Evolutionary conservation across 768 basidiomycete genomes (phyloP).

Genomic region (Lactifluus volemus): DNA sequence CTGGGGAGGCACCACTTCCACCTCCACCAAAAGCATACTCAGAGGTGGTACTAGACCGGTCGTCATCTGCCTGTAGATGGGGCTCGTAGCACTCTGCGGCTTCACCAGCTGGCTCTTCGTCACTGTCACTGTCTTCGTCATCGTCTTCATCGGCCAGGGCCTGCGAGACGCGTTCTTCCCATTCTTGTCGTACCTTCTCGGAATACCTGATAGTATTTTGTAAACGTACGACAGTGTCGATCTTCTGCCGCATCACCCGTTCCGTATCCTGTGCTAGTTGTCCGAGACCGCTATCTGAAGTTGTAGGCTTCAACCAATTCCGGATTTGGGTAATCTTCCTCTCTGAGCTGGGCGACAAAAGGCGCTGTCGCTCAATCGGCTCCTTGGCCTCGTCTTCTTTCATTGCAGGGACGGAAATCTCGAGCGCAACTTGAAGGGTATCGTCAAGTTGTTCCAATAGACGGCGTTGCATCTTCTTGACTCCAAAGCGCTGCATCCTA

Average conservation of each 20-base stretch:
- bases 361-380: slow-evolving; percentile 85
- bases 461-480: slow-evolving; percentile 74
- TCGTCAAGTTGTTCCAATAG: slow-evolving; percentile 84
- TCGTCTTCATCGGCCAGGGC: slow-evolving; percentile 44
- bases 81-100: slow-evolving; percentile 19
- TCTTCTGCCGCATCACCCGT: slow-evolving; percentile 84
- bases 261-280: slow-evolving; percentile 85
- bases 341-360: slow-evolving; percentile 86
- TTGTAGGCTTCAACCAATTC: slow-evolving; percentile 78
- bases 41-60: slow-evolving; percentile 54
- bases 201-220: slow-evolving; percentile 96
- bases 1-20: slow-evolving; percentile 34
- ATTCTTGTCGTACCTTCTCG: slow-evolving; percentile 95
- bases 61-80: slow-evolving; percentile 29
- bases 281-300: slow-evolving; percentile 76
- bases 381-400: slow-evolving; percentile 89
- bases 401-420: slow-evolving; percentile 79
- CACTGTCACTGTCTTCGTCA: slow-evolving; percentile 26
- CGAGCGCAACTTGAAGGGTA: slow-evolving; percentile 66
- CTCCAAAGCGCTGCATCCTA: slow-evolving; percentile 71
- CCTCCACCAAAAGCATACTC: slow-evolving; percentile 47
- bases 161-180: slow-evolving; percentile 82
- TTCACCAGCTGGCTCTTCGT: slow-evolving; percentile 23
- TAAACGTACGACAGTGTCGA: slow-evolving; percentile 91
- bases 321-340: slow-evolving; percentile 75